A percentile compares a stretch with the other conserved stretches of the same genome.
phyloP scores from a whole-genome alignment of 2,329 filamentous ascomycete genomes.

The Fusarium poae region DNA sequence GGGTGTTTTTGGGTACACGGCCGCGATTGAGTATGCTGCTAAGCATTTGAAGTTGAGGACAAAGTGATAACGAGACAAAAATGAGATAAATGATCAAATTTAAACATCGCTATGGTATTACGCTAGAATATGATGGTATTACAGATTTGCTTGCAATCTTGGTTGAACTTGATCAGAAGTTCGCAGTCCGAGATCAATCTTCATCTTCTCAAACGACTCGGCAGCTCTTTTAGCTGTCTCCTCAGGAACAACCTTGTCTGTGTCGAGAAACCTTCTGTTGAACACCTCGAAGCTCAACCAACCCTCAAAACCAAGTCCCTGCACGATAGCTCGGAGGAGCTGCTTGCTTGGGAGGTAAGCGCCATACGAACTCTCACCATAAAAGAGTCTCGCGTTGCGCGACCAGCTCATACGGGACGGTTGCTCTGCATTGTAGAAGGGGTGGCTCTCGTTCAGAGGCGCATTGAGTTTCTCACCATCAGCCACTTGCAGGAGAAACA shows the following conservation, averaged over 20 bases:
- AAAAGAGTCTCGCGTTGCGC: conserved; percentile 74
- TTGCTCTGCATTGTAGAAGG: conserved; percentile 53
- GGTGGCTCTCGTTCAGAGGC: conserved; percentile 68
- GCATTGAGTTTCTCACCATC: conserved; percentile 74
- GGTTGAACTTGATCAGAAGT: conserved; percentile 44
- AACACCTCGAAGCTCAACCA: conserved; percentile 82
- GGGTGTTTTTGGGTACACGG: conserved; percentile 72
- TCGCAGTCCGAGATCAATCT: conserved; percentile 53
- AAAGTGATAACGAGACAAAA: conserved; percentile 28
- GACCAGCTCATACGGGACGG: conserved; percentile 79
- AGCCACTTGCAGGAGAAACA: conserved; percentile 83
- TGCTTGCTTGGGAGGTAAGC: conserved; percentile 76
- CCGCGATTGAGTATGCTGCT: conserved; percentile 67
- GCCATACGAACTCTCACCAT: conserved; percentile 68
- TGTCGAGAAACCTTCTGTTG: conserved; percentile 52
- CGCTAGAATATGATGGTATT: background rate
- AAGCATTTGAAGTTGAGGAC: conserved; percentile 60
- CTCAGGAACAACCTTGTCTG: conserved; percentile 73
- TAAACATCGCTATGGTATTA: conserved; percentile 19
- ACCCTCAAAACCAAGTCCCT: conserved; percentile 74
- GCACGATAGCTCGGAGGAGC: conserved; percentile 71
- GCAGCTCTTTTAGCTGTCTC: conserved; percentile 68
- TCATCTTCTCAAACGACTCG: conserved; percentile 65
- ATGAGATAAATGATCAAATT: background rate
- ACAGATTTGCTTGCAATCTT: conserved; percentile 54